Base-by-base conservation (phyloP, 1,284 basidiomycete species). In the Trichosporon sp. region DNA sequence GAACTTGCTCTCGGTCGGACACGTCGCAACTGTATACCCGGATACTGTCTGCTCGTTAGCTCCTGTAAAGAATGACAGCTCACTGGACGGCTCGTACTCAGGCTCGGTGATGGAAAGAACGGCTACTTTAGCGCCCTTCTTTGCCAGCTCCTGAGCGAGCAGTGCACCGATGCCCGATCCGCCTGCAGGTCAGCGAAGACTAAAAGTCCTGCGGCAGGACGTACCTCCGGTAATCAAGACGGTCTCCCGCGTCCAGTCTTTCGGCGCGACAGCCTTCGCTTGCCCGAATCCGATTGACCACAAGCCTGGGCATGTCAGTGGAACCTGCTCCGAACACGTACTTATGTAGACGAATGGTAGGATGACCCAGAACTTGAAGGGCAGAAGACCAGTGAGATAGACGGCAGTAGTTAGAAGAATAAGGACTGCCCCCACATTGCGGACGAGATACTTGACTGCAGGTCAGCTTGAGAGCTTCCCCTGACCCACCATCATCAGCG, bases 191-290 rank as follows among this genome's bases (percentile, higher is more conserved):
- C 58, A 44, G 25, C 11, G 11, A 12, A 5, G 2, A n/a, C 6
- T 18, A 18, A 27, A 3, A n/a, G 21, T 62, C 32, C 35, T 69
- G 66, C 71, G 12, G 15, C 7, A 15, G 27, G 13, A 73, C 87
- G 65, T 69, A 92, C 93, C 94, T 71, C 95, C 95, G 11, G 95
- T 97, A 67, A 98, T 86, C 29, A 97, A 85, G 2, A 96, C 89
- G 70, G 95, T 88, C 81, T 97, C 91, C 62, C 92, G 89, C 38
- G 87, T 87, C 93, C 93, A 95, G 42, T 70, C 66, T 2, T 63
- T 23, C 13, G 34, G 62, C 18, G 18, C 18, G 2, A 21, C 4
- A 38, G 23, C 13, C 32, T 38, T 42, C 23, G 23, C 15, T 11
- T 63, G 34, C 12, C 56, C 15, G 27, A 21, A 11, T 2, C 29